These are phyloP conservation scores for Cystofilobasidium macerans DNA, from an alignment of 768 basidiomycete species.

Conservation along the genomic window DNA sequence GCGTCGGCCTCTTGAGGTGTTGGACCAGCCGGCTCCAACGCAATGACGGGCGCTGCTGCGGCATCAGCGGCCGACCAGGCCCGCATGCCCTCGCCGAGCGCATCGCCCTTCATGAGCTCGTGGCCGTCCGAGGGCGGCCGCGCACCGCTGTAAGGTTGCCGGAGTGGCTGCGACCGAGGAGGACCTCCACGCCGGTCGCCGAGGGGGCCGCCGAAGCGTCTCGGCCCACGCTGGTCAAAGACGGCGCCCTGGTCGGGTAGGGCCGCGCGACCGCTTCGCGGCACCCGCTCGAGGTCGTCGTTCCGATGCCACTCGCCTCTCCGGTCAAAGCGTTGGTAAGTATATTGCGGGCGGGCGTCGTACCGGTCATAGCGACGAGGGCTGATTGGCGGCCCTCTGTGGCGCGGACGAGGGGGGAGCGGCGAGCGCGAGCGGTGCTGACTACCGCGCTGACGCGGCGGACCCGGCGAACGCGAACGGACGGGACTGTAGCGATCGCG, in stretches of 20 bases:
- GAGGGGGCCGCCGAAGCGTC: background rate
- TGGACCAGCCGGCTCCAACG: background rate
- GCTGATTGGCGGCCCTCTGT: background rate
- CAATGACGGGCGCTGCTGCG: background rate
- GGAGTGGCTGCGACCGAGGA: background rate
- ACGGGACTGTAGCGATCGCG: too few relatives aligned
- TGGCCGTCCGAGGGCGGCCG: background rate
- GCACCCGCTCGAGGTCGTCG: background rate
- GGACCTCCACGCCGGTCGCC: background rate
- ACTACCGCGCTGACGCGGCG: too few relatives aligned
- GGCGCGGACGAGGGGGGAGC: background rate
- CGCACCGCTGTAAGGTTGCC: too few relatives aligned
- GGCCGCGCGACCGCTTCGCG: background rate
- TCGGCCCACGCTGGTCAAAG: background rate
- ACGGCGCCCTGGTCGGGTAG: slow-evolving; percentile 11
- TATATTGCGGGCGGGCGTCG: background rate
- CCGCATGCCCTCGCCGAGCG: slow-evolving; percentile 11
- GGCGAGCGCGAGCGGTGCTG: background rate
- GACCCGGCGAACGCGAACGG: too few relatives aligned
- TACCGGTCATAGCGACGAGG: background rate
- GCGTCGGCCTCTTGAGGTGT: background rate
- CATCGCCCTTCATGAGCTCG: background rate
- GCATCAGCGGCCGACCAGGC: background rate
- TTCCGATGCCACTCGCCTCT: too few relatives aligned
- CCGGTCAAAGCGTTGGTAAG: too few relatives aligned